Conservation (phyloP, 140 eudicot genomes). For the Ambrosia hybrid region DNA sequence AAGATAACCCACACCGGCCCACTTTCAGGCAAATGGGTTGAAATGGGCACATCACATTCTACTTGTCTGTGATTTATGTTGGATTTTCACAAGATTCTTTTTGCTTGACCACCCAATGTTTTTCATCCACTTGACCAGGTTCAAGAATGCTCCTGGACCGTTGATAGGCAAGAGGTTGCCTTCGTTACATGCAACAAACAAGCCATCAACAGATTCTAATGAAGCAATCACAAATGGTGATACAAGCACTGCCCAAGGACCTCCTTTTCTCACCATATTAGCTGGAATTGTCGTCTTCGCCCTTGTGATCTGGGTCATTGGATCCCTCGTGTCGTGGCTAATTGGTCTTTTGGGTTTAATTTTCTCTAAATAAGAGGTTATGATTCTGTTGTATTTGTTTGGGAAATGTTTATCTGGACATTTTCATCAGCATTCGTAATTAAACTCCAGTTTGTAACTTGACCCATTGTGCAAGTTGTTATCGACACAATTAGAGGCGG, state of each 20-base stretch:
- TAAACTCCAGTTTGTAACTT: conserved; percentile 25
- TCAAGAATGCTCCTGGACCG: conserved; percentile 36
- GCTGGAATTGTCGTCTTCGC: conserved; percentile 63
- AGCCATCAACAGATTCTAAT: conserved; percentile 34
- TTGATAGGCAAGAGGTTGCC: conserved; percentile 25
- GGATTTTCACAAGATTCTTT: neutral
- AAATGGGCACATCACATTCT: neutral
- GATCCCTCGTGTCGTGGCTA: conserved; percentile 61
- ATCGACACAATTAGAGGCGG: neutral
- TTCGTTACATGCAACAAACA: conserved; percentile 37
- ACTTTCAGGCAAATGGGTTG: neutral
- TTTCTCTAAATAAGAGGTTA: conserved; percentile 40
- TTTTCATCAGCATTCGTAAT: conserved; percentile 15
- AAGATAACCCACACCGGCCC: neutral
- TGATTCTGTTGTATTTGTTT: conserved; percentile 15
- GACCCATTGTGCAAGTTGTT: conserved; percentile 16
- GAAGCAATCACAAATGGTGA: conserved; percentile 31
- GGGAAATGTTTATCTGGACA: neutral
- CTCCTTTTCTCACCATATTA: conserved; percentile 73
- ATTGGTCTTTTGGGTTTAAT: conserved; percentile 51
- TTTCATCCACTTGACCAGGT: conserved; percentile 34
- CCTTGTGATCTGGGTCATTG: conserved; percentile 47
- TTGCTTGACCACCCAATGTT: conserved; percentile 8
- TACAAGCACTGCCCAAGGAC: conserved; percentile 45
- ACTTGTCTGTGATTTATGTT: neutral